phyloP scores from a whole-genome alignment of 805 yeast species.

The Candida germanica region DNA sequence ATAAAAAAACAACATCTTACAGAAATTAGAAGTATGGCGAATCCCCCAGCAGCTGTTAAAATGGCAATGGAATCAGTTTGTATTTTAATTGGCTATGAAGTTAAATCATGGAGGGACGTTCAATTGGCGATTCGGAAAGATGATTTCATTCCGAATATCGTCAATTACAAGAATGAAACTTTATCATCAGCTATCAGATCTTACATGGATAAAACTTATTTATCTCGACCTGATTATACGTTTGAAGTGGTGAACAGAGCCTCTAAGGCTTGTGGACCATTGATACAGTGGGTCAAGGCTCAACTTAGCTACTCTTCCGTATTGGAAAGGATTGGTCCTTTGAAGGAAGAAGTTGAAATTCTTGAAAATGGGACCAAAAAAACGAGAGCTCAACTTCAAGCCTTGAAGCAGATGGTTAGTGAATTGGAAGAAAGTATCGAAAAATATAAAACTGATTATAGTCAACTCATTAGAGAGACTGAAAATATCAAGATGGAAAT shows the following conservation, averaged over 20 bases:
- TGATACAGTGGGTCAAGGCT: constrained; percentile 84
- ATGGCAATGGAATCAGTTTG: constrained; percentile 87
- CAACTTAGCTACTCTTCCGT: constrained; percentile 77
- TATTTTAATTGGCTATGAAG: constrained; percentile 68
- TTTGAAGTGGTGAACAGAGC: constrained; percentile 80
- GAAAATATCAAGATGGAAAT: constrained; percentile 75
- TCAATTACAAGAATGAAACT: constrained; percentile 66
- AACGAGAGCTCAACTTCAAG: constrained; percentile 66
- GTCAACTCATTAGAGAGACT: constrained; percentile 70
- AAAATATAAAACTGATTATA: constrained; percentile 62
- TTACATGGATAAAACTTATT: constrained; percentile 56
- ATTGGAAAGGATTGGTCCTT: constrained; percentile 68
- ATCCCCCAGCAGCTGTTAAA: constrained; percentile 88
- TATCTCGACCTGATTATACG: constrained; percentile 62
- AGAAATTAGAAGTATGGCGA: constrained; percentile 82
- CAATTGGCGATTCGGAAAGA: constrained; percentile 77
- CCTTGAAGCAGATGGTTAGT: constrained; percentile 75
- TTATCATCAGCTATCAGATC: constrained; percentile 52
- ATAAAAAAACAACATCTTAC: constrained; percentile 90
- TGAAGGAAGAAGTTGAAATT: constrained; percentile 57
- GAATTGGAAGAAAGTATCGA: constrained; percentile 74
- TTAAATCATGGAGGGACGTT: constrained; percentile 75
- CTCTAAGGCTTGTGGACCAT: constrained; percentile 92
- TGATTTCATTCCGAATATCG: constrained; percentile 82
- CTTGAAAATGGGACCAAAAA: constrained; percentile 60